Conservation (phyloP, 139 green algal genomes). For the Ettlia oleoabundans region DNA sequence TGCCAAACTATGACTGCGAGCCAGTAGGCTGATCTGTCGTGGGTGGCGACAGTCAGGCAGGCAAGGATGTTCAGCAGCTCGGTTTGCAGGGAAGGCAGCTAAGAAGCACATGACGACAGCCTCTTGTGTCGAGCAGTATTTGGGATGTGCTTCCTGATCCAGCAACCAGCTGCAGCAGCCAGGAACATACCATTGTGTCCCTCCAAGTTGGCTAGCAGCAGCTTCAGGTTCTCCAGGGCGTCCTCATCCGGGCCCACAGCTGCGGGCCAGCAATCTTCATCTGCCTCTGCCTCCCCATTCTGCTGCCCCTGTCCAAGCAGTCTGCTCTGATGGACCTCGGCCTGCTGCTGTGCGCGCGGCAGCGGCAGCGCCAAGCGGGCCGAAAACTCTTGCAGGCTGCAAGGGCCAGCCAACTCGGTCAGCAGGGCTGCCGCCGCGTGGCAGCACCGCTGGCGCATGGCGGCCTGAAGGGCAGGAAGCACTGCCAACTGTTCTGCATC, state of each 20-base stretch:
- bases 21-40: too few species aligned
- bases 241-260: neutral
- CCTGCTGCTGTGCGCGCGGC: neutral
- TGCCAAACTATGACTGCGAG: too few species aligned
- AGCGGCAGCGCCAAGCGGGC: slow-evolving; percentile 16
- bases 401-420: neutral
- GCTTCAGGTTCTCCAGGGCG: neutral
- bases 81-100: too few species aligned
- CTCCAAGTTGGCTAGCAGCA: neutral
- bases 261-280: neutral
- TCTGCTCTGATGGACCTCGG: neutral
- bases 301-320: neutral
- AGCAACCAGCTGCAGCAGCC: too few species aligned
- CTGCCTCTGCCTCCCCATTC: neutral
- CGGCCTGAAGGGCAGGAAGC: slow-evolving; percentile 8
- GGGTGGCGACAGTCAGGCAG: too few species aligned
- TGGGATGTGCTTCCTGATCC: neutral
- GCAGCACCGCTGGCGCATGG: neutral
- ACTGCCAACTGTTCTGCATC: neutral
- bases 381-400: neutral
- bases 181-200: neutral
- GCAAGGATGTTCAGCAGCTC: too few species aligned
- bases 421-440: neutral
- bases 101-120: neutral
- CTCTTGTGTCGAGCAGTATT: neutral